phyloP scores from a whole-genome alignment of 139 green algal species.

The Auxenochlorella protothecoides region DNA sequence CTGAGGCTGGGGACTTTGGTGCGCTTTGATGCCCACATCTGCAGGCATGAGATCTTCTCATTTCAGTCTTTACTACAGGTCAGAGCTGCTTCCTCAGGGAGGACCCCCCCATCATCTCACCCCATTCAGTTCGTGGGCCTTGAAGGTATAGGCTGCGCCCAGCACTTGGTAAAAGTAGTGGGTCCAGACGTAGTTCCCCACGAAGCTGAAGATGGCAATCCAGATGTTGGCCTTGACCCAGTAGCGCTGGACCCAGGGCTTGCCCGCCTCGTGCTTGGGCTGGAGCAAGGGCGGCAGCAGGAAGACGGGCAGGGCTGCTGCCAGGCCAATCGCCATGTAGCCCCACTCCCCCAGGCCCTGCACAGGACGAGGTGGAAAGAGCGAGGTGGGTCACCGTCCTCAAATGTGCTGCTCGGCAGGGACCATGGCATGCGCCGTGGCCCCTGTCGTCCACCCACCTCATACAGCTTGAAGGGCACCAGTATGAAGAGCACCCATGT shows the following conservation, averaged over 20 bases:
- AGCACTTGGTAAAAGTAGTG: constrained; percentile 97
- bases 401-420: neutral
- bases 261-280: constrained; percentile 53
- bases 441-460: constrained; percentile 41
- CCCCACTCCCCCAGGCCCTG: constrained; percentile 52
- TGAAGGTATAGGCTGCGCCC: constrained; percentile 88
- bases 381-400: neutral
- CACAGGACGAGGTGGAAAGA: neutral
- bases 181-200: constrained; percentile 99
- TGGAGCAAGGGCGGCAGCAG: constrained; percentile 64
- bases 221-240: constrained; percentile 97
- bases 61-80: too few relatives aligned
- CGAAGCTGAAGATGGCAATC: constrained; percentile 92
- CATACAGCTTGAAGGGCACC: constrained; percentile 84
- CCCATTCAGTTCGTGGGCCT: constrained; percentile 65
- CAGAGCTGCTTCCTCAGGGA: too few relatives aligned
- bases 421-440: too few relatives aligned
- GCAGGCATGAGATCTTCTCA: too few relatives aligned
- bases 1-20: neutral
- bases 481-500: constrained; percentile 74
- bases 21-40: too few relatives aligned
- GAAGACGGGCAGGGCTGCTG: constrained; percentile 57
- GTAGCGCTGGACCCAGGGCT: constrained; percentile 62
- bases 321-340: constrained; percentile 77
- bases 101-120: constrained; percentile 17